A percentile compares a stretch with the other conserved stretches of the same genome.
phyloP scores from a whole-genome alignment of 495 filamentous ascomycete species.

The Usnea hakonensis region DNA sequence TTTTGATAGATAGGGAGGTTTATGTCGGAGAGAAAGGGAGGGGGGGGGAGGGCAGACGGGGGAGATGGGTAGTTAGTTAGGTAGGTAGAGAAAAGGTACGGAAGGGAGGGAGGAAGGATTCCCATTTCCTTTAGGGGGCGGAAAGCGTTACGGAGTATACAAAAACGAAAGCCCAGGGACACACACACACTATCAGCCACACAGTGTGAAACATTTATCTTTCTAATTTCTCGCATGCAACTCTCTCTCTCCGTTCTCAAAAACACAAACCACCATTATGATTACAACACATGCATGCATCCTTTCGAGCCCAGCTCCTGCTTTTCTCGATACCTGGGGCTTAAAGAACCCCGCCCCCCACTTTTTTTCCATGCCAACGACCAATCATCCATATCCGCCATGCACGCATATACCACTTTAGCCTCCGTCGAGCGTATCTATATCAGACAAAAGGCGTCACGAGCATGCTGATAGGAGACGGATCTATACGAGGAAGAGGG shows the following conservation, averaged over 20 bases:
- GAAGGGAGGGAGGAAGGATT: too few relatives aligned
- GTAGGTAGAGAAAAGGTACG: too few relatives aligned
- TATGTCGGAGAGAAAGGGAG: too few relatives aligned
- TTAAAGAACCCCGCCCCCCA: not conserved
- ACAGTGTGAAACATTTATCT: not conserved
- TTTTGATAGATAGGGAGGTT: too few relatives aligned
- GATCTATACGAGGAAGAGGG: conserved; percentile 49
- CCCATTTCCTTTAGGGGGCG: too few relatives aligned
- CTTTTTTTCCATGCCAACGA: not conserved
- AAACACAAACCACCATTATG: not conserved
- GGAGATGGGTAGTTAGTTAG: too few relatives aligned
- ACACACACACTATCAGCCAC: too few relatives aligned
- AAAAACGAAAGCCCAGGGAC: too few relatives aligned
- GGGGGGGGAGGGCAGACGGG: too few relatives aligned
- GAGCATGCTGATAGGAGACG: not conserved
- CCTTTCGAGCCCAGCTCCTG: not conserved
- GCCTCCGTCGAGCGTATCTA: conserved; percentile 9
- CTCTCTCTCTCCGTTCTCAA: not conserved
- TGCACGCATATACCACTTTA: not conserved
- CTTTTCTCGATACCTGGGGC: not conserved
- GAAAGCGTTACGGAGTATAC: too few relatives aligned
- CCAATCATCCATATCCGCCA: not conserved
- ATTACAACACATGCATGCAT: not conserved
- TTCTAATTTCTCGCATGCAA: not conserved
- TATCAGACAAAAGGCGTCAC: conserved; percentile 2